Evolutionary conservation across 2,329 filamentous ascomycete species (phyloP).

Genomic region (Cadophora luteo-olivacea): DNA sequence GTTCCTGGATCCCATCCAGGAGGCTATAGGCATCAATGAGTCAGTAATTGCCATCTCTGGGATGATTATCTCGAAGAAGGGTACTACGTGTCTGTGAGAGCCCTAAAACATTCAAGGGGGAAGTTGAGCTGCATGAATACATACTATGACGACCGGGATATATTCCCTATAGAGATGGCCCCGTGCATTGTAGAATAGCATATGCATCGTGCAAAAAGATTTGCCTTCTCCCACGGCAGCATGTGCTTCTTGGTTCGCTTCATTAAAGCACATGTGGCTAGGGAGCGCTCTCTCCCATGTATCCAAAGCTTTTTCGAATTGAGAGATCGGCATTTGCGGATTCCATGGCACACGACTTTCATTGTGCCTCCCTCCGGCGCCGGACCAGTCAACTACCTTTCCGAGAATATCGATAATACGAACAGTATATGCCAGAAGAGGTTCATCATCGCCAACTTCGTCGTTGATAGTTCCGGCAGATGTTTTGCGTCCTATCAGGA

Average conservation of each 20-base stretch:
- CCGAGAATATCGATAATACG: conserved; percentile 16
- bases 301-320: conserved; percentile 10
- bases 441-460: not conserved
- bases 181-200: conserved; percentile 16
- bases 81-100: not conserved
- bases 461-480: not conserved
- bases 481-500: conserved; percentile 9
- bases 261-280: conserved; percentile 9
- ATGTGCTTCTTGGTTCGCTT: conserved; percentile 13
- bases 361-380: conserved; percentile 13
- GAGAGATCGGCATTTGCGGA: conserved; percentile 5
- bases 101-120: too few species aligned
- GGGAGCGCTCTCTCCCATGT: conserved; percentile 8
- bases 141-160: conserved; percentile 16
- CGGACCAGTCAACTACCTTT: conserved; percentile 13
- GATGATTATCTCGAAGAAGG: not conserved
- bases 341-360: conserved; percentile 8
- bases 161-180: conserved; percentile 19
- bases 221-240: conserved; percentile 13
- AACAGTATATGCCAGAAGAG: conserved; percentile 15
- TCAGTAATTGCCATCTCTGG: not conserved
- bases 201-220: conserved; percentile 14
- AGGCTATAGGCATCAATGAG: not conserved
- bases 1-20: conserved; percentile 16
- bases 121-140: not conserved